A percentile compares a stretch with the other conserved stretches of the same genome.
phyloP scores from a whole-genome alignment of 306 rosid species.

The Dalbergia cultrata region DNA sequence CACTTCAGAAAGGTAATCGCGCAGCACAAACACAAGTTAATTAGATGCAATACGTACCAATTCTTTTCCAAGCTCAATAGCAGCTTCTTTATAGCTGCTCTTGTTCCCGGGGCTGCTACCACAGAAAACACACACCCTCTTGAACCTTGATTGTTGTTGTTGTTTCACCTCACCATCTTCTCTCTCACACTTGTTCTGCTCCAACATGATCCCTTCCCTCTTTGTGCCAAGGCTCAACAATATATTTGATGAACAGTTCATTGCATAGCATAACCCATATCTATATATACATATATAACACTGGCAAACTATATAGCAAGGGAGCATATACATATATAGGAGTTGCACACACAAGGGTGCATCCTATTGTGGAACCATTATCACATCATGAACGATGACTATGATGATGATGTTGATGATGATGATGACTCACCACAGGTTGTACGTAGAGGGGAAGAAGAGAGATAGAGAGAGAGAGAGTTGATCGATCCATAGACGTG shows the following conservation, averaged over 20 bases:
- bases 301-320: too few relatives aligned
- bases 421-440: constrained; percentile 33
- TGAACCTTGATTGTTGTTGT: constrained; percentile 50
- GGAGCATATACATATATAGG: constrained; percentile 46
- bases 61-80: constrained; percentile 78
- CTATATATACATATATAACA: too few relatives aligned
- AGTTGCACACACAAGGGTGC: constrained; percentile 22
- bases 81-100: constrained; percentile 72
- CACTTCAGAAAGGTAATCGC: neutral
- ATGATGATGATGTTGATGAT: constrained; percentile 11
- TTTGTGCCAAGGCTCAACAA: constrained; percentile 38
- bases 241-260: constrained; percentile 5
- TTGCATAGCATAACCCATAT: neutral
- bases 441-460: constrained; percentile 7
- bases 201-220: constrained; percentile 2
- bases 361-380: constrained; percentile 22
- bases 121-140: constrained; percentile 81
- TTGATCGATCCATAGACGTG: constrained; percentile 26
- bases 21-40: too few relatives aligned
- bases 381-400: constrained; percentile 32
- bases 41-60: constrained; percentile 55
- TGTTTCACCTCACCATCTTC: constrained; percentile 41
- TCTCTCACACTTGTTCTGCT: neutral
- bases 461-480: neutral
- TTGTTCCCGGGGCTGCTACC: constrained; percentile 84